Evolutionary conservation across 2,329 filamentous ascomycete species (phyloP).

Genomic region (Dichotomopilus funicola): DNA sequence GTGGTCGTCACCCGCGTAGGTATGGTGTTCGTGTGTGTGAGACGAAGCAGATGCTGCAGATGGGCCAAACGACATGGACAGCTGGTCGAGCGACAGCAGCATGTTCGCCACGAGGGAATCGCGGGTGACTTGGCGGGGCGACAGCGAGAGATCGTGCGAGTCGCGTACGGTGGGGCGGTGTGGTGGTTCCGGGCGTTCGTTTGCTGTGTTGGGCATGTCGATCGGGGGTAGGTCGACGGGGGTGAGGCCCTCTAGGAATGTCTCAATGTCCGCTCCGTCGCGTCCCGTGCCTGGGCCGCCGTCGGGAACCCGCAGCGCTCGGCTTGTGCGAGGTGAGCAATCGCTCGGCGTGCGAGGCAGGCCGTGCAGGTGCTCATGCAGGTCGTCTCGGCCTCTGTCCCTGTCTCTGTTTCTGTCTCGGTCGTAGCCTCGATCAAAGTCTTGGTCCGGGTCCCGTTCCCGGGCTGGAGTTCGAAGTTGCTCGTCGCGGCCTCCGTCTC

Average conservation of each 20-base stretch:
- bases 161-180: slow-evolving; percentile 41
- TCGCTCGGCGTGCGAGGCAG: slow-evolving; percentile 30
- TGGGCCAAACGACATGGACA: slow-evolving; percentile 43
- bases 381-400: background rate
- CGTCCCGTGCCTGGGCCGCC: slow-evolving; percentile 8
- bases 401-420: background rate
- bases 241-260: slow-evolving; percentile 36
- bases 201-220: slow-evolving; percentile 26
- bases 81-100: slow-evolving; percentile 85
- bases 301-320: slow-evolving; percentile 28
- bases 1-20: slow-evolving; percentile 21
- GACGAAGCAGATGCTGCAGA: slow-evolving; percentile 29
- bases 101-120: slow-evolving; percentile 95
- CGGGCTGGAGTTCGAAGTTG: background rate
- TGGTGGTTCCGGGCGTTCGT: slow-evolving; percentile 28
- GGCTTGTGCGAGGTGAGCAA: slow-evolving; percentile 20
- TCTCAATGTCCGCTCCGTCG: slow-evolving; percentile 30
- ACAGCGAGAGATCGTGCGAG: slow-evolving; percentile 81
- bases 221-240: slow-evolving; percentile 32
- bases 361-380: slow-evolving; percentile 8
- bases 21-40: slow-evolving; percentile 33
- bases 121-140: slow-evolving; percentile 67
- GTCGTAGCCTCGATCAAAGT: background rate
- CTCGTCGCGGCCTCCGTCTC: background rate
- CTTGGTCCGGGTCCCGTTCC: background rate